Conservation (phyloP, 2,329 filamentous ascomycete species). For the Cladorrhinum sp. region DNA sequence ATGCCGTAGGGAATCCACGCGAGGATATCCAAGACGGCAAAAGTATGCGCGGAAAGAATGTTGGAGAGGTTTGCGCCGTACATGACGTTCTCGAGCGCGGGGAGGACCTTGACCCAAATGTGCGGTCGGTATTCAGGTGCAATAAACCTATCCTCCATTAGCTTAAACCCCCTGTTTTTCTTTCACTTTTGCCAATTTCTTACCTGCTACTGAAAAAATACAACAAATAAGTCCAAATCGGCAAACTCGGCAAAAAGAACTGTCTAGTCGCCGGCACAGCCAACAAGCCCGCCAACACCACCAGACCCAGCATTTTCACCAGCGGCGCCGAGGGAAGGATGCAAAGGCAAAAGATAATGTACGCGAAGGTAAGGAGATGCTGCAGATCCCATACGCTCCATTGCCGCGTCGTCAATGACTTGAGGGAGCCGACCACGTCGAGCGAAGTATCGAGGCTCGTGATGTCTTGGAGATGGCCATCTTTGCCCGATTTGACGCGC, state of each 20-base stretch:
- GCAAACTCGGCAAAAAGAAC: slow-evolving; percentile 84
- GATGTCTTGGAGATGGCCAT: slow-evolving; percentile 53
- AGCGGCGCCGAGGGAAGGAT: slow-evolving; percentile 79
- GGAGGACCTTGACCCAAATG: slow-evolving; percentile 93
- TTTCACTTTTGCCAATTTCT: slow-evolving; percentile 25
- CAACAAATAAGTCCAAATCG: slow-evolving; percentile 81
- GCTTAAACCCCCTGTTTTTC: background rate
- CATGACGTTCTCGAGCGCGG: slow-evolving; percentile 91
- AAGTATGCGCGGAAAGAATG: slow-evolving; percentile 86
- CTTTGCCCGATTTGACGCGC: slow-evolving; percentile 24
- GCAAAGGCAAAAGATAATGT: slow-evolving; percentile 78
- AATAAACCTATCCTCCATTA: slow-evolving; percentile 65
- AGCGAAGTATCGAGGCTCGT: slow-evolving; percentile 77
- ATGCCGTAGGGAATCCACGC: slow-evolving; percentile 94
- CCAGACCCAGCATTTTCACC: slow-evolving; percentile 69
- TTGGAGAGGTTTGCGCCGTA: slow-evolving; percentile 96
- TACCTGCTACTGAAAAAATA: slow-evolving; percentile 94
- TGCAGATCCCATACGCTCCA: slow-evolving; percentile 85
- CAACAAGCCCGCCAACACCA: slow-evolving; percentile 65
- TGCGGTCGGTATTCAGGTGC: slow-evolving; percentile 82
- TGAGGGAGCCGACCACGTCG: slow-evolving; percentile 73
- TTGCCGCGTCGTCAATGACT: slow-evolving; percentile 69
- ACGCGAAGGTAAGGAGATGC: slow-evolving; percentile 69
- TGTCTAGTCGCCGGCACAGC: slow-evolving; percentile 83
- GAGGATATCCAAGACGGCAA: slow-evolving; percentile 76